These are phyloP conservation scores for Melaleuca alternifolia DNA, from an alignment of 345 rosid species.

Conservation along the genomic window DNA sequence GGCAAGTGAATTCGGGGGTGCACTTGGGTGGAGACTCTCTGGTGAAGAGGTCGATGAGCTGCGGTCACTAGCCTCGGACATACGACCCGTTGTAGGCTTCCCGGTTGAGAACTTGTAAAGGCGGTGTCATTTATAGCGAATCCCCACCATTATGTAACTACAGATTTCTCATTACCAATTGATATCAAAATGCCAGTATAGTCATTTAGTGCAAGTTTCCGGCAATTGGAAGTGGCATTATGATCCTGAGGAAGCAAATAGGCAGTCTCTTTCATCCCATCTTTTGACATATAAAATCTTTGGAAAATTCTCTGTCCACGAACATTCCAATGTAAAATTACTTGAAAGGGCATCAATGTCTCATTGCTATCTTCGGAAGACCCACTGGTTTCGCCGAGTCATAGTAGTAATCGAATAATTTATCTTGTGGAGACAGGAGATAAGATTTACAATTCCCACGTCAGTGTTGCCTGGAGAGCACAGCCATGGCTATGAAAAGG, in stretches of 20 bases:
- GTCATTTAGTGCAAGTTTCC: neutral
- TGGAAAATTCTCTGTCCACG: neutral
- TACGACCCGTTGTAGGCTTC: slow-evolving; percentile 52
- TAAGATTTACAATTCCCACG: neutral
- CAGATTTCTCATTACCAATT: neutral
- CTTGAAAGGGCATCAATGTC: neutral
- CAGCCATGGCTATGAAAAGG: neutral
- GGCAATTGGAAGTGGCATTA: neutral
- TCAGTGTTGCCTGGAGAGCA: neutral
- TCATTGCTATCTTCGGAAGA: neutral
- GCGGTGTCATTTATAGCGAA: neutral
- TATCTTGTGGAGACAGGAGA: neutral
- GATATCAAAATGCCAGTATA: neutral
- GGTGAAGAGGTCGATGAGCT: slow-evolving; percentile 58
- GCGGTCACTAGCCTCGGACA: slow-evolving; percentile 59
- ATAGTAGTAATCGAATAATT: neutral
- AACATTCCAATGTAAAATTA: neutral
- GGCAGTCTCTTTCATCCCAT: neutral
- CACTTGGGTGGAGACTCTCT: slow-evolving; percentile 74
- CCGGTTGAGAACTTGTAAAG: slow-evolving; percentile 58
- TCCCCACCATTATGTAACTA: neutral
- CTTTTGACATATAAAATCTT: neutral
- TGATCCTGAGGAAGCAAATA: neutral
- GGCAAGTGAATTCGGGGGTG: slow-evolving; percentile 73
- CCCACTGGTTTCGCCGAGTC: neutral